These are phyloP conservation scores for Lentinula sp. DNA, from an alignment of 768 basidiomycete species.

Conservation along the genomic window DNA sequence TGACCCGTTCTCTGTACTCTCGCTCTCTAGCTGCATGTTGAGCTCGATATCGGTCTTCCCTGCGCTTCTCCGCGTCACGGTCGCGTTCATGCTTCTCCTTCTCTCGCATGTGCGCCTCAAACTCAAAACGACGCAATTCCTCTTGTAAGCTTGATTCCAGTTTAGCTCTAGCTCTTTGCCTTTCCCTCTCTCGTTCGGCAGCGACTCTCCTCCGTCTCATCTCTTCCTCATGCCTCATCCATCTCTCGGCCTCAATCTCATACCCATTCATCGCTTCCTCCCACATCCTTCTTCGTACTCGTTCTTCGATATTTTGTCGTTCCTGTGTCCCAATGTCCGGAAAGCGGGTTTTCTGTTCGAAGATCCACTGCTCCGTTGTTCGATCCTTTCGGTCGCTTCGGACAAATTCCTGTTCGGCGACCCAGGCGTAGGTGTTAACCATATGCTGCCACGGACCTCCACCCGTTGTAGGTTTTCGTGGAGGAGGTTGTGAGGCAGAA, in stretches of 20 bases:
- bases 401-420: conserved; percentile 45
- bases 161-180: conserved; percentile 36
- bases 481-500: conserved; percentile 1
- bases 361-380: conserved; percentile 62
- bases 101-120: conserved; percentile 36
- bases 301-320: conserved; percentile 19
- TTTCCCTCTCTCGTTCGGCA: conserved; percentile 38
- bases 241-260: conserved; percentile 43
- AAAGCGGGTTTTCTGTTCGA: conserved; percentile 46
- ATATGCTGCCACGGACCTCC: conserved; percentile 33
- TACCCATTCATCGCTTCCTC: conserved; percentile 48
- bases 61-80: conserved; percentile 38
- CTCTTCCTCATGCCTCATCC: conserved; percentile 47
- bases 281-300: conserved; percentile 34
- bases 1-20: conserved; percentile 35
- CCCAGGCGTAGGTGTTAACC: conserved; percentile 41
- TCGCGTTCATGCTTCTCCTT: neutral
- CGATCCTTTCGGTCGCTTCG: conserved; percentile 35
- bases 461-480: neutral
- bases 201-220: conserved; percentile 24
- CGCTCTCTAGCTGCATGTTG: conserved; percentile 33
- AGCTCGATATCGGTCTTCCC: conserved; percentile 38
- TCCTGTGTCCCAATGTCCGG: conserved; percentile 19
- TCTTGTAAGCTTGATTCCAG: conserved; percentile 26
- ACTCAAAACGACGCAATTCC: conserved; percentile 42